Evolutionary conservation across 192 early-diverging fungal genomes (phyloP).

Genomic region (Coemansia guatemalensis): DNA sequence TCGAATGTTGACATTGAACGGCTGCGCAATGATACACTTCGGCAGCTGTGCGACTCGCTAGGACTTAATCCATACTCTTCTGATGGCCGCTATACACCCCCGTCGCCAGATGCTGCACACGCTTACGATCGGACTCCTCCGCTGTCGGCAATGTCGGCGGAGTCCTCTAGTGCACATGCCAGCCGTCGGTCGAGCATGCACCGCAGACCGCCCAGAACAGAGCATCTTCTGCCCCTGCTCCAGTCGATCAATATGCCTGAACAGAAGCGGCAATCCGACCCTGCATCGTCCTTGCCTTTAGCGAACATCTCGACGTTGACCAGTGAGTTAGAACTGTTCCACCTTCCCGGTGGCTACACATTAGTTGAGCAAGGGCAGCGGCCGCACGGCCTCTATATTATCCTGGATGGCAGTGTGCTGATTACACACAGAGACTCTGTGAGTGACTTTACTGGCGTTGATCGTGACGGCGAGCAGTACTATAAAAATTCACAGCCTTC

Average conservation of each 20-base stretch:
- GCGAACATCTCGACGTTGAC: conserved; percentile 47
- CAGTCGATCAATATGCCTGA: conserved; percentile 27
- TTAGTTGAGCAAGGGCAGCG: conserved; percentile 85
- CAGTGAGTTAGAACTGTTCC: conserved; percentile 73
- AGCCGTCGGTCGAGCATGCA: conserved; percentile 43
- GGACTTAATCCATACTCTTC: conserved; percentile 33
- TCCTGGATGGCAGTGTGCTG: conserved; percentile 88
- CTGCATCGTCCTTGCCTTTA: conserved; percentile 18
- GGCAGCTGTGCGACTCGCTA: conserved; percentile 34
- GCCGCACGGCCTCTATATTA: conserved; percentile 82
- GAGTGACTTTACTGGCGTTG: conserved; percentile 41
- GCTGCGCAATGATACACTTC: conserved; percentile 30
- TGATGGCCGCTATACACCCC: conserved; percentile 27
- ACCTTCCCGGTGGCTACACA: conserved; percentile 67
- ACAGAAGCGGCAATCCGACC: conserved; percentile 6
- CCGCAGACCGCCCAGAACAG: conserved; percentile 29
- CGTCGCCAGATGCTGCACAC: conserved; percentile 9
- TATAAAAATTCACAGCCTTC: not conserved
- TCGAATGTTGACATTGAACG: conserved; percentile 25
- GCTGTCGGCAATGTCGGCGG: conserved; percentile 3
- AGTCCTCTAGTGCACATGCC: conserved; percentile 22
- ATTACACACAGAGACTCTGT: conserved; percentile 42
- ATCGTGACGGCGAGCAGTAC: conserved; percentile 11
- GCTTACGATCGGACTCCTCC: conserved; percentile 2
- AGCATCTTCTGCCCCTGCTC: conserved; percentile 40